A percentile compares a stretch with the other conserved stretches of the same genome.
These are phyloP conservation scores for Ganoderma leucocontextum DNA, from an alignment of 1,284 basidiomycete species.

Conservation along the genomic window DNA sequence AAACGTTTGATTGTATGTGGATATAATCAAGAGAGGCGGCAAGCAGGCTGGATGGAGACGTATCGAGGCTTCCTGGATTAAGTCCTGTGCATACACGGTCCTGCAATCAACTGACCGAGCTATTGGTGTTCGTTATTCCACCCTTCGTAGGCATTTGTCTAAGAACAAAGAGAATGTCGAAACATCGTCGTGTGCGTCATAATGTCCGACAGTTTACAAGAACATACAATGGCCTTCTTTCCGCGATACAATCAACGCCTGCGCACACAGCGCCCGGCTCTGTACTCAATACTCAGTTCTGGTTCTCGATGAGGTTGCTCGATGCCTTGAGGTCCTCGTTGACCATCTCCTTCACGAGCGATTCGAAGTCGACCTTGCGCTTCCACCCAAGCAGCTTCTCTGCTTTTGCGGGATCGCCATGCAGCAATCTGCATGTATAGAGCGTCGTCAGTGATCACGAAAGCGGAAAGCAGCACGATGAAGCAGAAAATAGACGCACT, in stretches of 20 bases:
- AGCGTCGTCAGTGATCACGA: neutral
- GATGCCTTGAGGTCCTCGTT: constrained; percentile 76
- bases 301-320: constrained; percentile 78
- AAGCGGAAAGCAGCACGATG: neutral
- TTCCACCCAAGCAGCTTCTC: constrained; percentile 88
- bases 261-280: neutral
- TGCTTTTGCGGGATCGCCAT: constrained; percentile 87
- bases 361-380: constrained; percentile 80
- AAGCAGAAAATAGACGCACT: constrained; percentile 55
- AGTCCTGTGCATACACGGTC: too few relatives aligned
- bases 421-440: constrained; percentile 64
- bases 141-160: too few relatives aligned
- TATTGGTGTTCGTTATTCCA: too few relatives aligned
- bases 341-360: constrained; percentile 91
- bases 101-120: too few relatives aligned
- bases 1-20: too few relatives aligned
- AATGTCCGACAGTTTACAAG: neutral
- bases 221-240: neutral
- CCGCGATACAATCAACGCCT: neutral
- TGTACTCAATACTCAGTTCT: constrained; percentile 66
- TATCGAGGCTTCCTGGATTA: too few relatives aligned
- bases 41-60: too few relatives aligned
- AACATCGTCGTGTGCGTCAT: neutral
- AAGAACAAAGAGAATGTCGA: too few relatives aligned
- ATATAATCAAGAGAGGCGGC: too few relatives aligned